Evolutionary conservation across 352 stramenopile species (phyloP), one percentile per base, ranked within the genome.

Genomic region (Phytophthora sansomeana): DNA sequence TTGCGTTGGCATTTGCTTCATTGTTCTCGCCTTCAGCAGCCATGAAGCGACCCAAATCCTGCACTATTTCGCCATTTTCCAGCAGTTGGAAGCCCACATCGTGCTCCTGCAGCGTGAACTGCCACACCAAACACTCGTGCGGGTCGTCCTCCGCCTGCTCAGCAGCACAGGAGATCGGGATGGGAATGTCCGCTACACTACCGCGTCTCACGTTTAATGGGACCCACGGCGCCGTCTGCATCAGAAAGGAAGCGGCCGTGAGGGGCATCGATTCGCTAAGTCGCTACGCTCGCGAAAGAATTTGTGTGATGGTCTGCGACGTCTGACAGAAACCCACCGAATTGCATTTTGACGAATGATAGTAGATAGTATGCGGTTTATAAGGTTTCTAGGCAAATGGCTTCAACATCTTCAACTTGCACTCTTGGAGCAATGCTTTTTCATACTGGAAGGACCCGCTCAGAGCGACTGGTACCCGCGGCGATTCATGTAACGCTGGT

Each of bases 1-100:
- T n/a, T 29, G 33, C 19, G n/a, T 48, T 49, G 41, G 8, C n/a
- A 57, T 42, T 49, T 1, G 28, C 1, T 14, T 38, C 42, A 2
- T 1, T 21, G 1, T 46, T 33, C 0, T 3, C 17, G 1, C 72
- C 54, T 5, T 67, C 57, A 6, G 21, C 24, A 6, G 80, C 78
- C 16, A 69, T 75, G 29, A 80, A 85, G 6, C 83, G 78, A 52
- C 67, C 65, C 11, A 69, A 53, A 36, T 83, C 72, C 6, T 78
- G 60, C 21, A 80, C 19, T 0, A 79, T 48, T 1, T 14, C 44
- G 13, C 63, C 78, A 50, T 90, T 81, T 30, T 81, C 63, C 17
- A 90, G 63, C 42, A 92, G 24, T 61, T 87, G 80, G 51, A 92
- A 90, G 51, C 74, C 79, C 21, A 90, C 64, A 44, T 92, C 83